These are phyloP conservation scores for Pichia sporocuriosa DNA, from an alignment of 805 yeast genomes.

Conservation along the genomic window DNA sequence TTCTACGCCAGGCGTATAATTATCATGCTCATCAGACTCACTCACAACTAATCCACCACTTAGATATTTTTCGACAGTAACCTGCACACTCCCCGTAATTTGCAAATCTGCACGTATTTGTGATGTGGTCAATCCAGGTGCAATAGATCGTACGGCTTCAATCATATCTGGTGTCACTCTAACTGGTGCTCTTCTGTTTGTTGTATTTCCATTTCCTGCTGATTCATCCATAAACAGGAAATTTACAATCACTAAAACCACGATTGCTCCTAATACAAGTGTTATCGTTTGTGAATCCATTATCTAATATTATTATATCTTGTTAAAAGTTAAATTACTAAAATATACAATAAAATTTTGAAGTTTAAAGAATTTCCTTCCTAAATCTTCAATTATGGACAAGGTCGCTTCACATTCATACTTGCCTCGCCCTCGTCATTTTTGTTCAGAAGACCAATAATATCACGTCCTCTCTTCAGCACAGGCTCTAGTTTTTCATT, in stretches of 20 bases:
- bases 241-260: constrained; percentile 53
- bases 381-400: too few relatives aligned
- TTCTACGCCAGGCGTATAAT: not conserved
- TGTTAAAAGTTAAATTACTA: not conserved
- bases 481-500: too few relatives aligned
- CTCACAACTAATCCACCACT: constrained; percentile 37
- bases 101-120: constrained; percentile 72
- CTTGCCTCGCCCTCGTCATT: too few relatives aligned
- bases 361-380: too few relatives aligned
- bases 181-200: not conserved
- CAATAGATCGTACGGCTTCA: constrained; percentile 76
- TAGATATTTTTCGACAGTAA: constrained; percentile 67
- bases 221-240: constrained; percentile 48
- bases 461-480: too few relatives aligned
- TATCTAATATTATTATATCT: not conserved
- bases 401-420: too few relatives aligned
- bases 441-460: too few relatives aligned
- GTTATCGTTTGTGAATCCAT: constrained; percentile 32
- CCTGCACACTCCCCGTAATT: constrained; percentile 73
- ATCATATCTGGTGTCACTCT: constrained; percentile 62
- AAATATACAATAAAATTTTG: too few relatives aligned
- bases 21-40: constrained; percentile 34
- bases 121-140: constrained; percentile 60
- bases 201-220: not conserved
- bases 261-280: constrained; percentile 40